These are phyloP conservation scores for Aspergillus incahuasiensis DNA, from an alignment of 495 filamentous ascomycete genomes.

Conservation along the genomic window DNA sequence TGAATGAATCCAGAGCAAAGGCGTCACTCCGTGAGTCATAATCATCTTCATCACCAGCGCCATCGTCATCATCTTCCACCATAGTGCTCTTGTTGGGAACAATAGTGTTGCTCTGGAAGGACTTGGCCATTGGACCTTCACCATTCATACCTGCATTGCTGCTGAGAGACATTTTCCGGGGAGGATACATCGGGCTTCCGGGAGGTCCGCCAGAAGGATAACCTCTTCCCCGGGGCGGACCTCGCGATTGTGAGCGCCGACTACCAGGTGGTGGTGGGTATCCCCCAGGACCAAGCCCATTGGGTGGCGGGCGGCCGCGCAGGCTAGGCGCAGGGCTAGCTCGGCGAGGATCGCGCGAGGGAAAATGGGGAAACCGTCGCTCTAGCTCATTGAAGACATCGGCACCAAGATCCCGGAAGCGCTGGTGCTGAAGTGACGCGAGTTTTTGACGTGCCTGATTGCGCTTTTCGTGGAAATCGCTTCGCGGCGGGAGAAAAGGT, in stretches of 20 bases:
- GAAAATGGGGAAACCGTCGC: conserved; percentile 80
- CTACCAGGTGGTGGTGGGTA: conserved; percentile 33
- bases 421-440: conserved; percentile 72
- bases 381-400: conserved; percentile 96
- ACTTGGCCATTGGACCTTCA: conserved; percentile 70
- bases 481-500: conserved; percentile 71
- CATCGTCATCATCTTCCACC: conserved; percentile 92
- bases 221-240: conserved; percentile 34
- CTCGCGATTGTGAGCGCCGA: conserved; percentile 40
- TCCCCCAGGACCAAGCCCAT: conserved; percentile 27
- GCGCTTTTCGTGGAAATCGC: conserved; percentile 90
- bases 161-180: conserved; percentile 43
- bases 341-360: conserved; percentile 57
- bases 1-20: conserved; percentile 55
- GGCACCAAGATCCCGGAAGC: conserved; percentile 87
- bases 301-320: conserved; percentile 48
- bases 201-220: conserved; percentile 39
- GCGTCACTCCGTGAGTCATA: conserved; percentile 59
- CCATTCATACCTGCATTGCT: conserved; percentile 39
- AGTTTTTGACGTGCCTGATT: conserved; percentile 95
- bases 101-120: conserved; percentile 93
- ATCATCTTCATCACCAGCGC: conserved; percentile 54
- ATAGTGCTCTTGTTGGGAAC: conserved; percentile 97
- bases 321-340: conserved; percentile 63
- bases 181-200: conserved; percentile 38